Conservation (phyloP, 2,329 filamentous ascomycete species). For the Atkinsonella texensis region DNA sequence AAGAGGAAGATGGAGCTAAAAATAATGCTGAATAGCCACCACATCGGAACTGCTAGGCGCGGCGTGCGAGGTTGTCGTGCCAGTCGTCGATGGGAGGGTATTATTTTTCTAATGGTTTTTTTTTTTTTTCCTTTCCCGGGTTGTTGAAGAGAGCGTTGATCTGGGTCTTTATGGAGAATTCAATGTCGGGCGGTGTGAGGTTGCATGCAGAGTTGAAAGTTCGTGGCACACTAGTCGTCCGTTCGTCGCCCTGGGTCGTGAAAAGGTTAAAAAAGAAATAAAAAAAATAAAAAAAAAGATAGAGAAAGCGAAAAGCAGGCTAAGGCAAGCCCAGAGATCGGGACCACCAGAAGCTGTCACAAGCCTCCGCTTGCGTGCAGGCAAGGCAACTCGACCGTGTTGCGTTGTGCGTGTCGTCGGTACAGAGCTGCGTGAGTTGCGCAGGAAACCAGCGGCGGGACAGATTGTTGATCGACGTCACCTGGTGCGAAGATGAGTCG, state of each 20-base stretch:
- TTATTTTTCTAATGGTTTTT: not conserved
- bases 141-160: not conserved
- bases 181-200: not conserved
- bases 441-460: constrained; percentile 2
- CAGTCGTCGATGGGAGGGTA: constrained; percentile 3
- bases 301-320: not conserved
- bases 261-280: not conserved
- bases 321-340: not conserved
- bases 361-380: not conserved
- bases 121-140: not conserved
- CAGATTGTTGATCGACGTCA: constrained; percentile 5
- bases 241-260: not conserved
- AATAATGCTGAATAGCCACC: constrained; percentile 65
- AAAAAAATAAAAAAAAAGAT: too few species aligned
- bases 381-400: not conserved
- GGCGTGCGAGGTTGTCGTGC: constrained; percentile 13
- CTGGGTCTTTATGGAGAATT: not conserved
- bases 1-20: constrained; percentile 79
- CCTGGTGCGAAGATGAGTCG: constrained; percentile 2
- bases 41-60: constrained; percentile 47
- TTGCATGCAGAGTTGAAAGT: not conserved
- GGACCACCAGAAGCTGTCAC: not conserved
- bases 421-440: not conserved
- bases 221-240: not conserved
- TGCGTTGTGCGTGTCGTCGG: not conserved